Percentiles rank a stretch among this genome's conserved stretches.
phyloP scores from a whole-genome alignment of 148 eudicot species.

The Tetragonia tetragonoides region DNA sequence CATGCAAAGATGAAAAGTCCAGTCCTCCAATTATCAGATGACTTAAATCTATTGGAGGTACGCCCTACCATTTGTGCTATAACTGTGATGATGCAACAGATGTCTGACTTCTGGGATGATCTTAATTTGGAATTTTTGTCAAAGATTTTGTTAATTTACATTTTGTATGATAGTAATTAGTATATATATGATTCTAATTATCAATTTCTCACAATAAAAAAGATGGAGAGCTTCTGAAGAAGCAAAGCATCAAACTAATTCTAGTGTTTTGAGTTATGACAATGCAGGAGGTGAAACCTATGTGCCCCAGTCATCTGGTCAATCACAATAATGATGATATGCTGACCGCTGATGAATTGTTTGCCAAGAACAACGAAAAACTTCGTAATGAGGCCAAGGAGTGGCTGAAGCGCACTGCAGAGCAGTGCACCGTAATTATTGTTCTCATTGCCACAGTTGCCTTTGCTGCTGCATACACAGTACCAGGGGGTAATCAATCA shows the following conservation, averaged over 20 bases:
- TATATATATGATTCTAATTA: no score
- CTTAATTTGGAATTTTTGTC: no score
- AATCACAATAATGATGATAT: slow-evolving; percentile 6
- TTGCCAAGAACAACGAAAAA: slow-evolving; percentile 1
- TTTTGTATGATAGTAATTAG: no score
- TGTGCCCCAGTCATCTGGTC: not conserved
- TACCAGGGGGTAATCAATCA: not conserved
- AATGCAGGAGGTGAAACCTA: no score
- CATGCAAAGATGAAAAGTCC: slow-evolving; percentile 12
- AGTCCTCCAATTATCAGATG: not conserved
- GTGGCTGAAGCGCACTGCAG: slow-evolving; percentile 5
- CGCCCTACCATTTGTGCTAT: no score
- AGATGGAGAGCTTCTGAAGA: no score
- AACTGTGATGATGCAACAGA: no score
- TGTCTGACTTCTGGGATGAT: no score
- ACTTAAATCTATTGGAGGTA: not conserved
- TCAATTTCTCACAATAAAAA: no score
- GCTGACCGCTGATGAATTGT: slow-evolving; percentile 8
- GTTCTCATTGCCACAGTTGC: slow-evolving; percentile 24
- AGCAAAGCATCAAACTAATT: not conserved
- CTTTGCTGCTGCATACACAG: slow-evolving; percentile 20
- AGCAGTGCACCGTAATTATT: not conserved
- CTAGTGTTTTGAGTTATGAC: no score
- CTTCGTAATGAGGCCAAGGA: slow-evolving; percentile 6
- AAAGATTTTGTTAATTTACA: no score